Base-by-base conservation (phyloP, 2,329 filamentous ascomycete genomes). In the Achaetomium macrosporum region DNA sequence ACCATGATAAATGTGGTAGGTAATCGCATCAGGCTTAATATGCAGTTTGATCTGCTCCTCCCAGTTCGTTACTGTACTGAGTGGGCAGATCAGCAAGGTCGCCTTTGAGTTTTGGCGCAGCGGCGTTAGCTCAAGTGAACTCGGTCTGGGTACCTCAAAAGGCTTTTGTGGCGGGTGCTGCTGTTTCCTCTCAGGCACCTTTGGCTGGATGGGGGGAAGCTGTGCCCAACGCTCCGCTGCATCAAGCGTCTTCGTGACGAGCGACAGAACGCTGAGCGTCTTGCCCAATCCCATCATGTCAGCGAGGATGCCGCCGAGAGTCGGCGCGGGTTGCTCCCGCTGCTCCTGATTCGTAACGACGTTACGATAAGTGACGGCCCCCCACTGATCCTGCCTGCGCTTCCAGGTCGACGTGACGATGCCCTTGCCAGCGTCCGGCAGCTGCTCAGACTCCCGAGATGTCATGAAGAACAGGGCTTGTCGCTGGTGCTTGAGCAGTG, bases 31-130 rank as follows among this genome's bases (percentile, higher is more conserved):
- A 0, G 80, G 75, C 46, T 79, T 76, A 42, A 95, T 75, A 68
- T 99, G 93, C 54, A 87, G 79, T 62, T 86, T 86, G 56, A 97
- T 88, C 69, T 99, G 93, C 60, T 90, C 84, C 62, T 92, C 87
- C 93, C 93, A 99, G 64, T 97, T 99, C 25, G 87, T 85, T 53
- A 97, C 84, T 0, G 92, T 93, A 64, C 89, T 96, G 2, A 96
- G 77, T 1, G 93, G 93, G 52, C 88, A 95, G 15, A 99, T 82
- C 16, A 99, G 77, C 31, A 99, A 74, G 0, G 93, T 97, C 0
- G 88, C 83, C 64, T 83, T 87, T 6, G 82, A 83, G 63, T 96
- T 95, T 40, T 74, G 76, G 17, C 72, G 70, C n/a, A 87, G 65
- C 11, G 64, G 70, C 12, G 77, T 80, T 17, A 82, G 67, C 2